Base-by-base conservation (phyloP, 2,329 filamentous ascomycete genomes). In the Aspergillus texensis region DNA sequence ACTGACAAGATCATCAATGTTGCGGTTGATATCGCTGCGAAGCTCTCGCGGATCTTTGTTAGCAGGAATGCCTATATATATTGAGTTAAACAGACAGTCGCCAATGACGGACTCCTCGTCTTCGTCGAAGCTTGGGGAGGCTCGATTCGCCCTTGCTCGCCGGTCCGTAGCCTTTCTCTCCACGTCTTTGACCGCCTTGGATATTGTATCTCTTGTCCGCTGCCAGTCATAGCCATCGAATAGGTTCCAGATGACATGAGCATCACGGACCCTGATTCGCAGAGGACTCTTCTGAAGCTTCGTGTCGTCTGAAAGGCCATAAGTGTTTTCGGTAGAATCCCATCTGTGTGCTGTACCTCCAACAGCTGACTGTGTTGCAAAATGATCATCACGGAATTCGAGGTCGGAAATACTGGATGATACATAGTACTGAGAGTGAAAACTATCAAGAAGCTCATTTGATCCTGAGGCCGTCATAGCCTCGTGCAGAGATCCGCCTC, bases 141-240 rank as follows among this genome's bases (percentile, higher is more conserved):
- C 82, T 64, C 86, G 81, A 59, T 87, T 86, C 52, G 81, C 78
- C 48, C 86, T 83, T 28, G 86, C 82, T 63, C 88, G 87, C 61
- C 90, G 88, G 74, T 97, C 92, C 54, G 90, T 88, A 1, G 93
- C 93, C 75, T 90, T 92, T 50, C 85, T 84, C 77, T 99, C 93
- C 1, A 99, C 90, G 59, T 96, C 89, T 63, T 95, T 88, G 2
- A 99, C 93, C 8, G 93, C 93, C 73, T 94, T 91, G 26, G 89
- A 89, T 62, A 99, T 97, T 4, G 90, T 88, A 66, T 95, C 91
- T 50, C 94, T 87, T 0, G 96, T 99, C 50, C 88, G 86, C 69
- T 89, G 87, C 96, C 96, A 99, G 78, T 99, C 96, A 75, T 97
- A 99, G 1, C 95, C 95, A 80, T 99, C 95, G 77, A 95, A 97